These are phyloP conservation scores for Sugiyamaella castrensis DNA, from an alignment of 1,139 yeast species.

Conservation along the genomic window DNA sequence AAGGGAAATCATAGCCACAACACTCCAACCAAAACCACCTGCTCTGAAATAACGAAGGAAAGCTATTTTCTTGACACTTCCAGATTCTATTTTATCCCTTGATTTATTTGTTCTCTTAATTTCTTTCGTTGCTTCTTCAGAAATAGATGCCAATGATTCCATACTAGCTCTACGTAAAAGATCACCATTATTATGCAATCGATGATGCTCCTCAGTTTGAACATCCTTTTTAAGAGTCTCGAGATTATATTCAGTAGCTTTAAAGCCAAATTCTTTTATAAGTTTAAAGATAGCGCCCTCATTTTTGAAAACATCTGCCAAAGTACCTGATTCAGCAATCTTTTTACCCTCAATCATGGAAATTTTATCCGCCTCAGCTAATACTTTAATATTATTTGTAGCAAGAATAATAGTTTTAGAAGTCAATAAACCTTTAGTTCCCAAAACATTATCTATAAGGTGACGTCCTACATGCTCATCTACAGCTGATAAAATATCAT, in stretches of 20 bases:
- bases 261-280: constrained; percentile 38
- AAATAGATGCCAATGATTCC: constrained; percentile 47
- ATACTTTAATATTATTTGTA: constrained; percentile 72
- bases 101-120: constrained; percentile 21
- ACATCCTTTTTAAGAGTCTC: constrained; percentile 10
- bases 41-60: constrained; percentile 81
- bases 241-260: constrained; percentile 20
- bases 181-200: constrained; percentile 17
- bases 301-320: constrained; percentile 27
- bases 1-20: constrained; percentile 46
- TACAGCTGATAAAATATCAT: constrained; percentile 77
- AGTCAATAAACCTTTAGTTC: constrained; percentile 61
- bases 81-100: constrained; percentile 21
- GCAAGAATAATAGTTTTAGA: constrained; percentile 71
- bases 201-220: constrained; percentile 17
- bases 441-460: constrained; percentile 56
- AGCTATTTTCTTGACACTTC: constrained; percentile 42
- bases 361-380: constrained; percentile 62
- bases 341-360: constrained; percentile 56
- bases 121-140: constrained; percentile 32
- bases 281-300: constrained; percentile 24
- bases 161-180: constrained; percentile 69
- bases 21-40: constrained; percentile 71
- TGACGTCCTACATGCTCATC: constrained; percentile 80
- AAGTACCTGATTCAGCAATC: constrained; percentile 44